A percentile compares a stretch with the other conserved stretches of the same genome.
phyloP scores from a whole-genome alignment of 352 stramenopile species.

The Globisporangium iwayamae region DNA sequence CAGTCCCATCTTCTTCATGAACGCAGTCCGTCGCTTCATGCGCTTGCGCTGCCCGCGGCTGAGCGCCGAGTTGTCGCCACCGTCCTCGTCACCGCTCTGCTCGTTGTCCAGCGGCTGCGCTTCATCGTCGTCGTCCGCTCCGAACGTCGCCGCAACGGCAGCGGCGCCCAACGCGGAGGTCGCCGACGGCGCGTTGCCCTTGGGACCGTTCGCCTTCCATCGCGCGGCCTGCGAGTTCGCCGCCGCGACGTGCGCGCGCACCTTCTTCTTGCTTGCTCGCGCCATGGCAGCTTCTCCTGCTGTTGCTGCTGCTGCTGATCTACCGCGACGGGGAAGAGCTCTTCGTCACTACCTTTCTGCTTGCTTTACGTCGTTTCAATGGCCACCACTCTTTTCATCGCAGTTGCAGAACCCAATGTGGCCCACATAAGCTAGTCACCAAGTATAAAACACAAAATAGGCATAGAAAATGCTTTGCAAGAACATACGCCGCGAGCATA shows the following conservation, averaged over 20 bases:
- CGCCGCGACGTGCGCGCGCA: slow-evolving; percentile 46
- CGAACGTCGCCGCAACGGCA: slow-evolving; percentile 65
- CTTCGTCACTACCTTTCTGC: not conserved
- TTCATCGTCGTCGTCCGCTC: slow-evolving; percentile 31
- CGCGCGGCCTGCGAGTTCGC: slow-evolving; percentile 33
- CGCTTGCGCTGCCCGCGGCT: slow-evolving; percentile 84
- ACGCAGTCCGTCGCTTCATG: slow-evolving; percentile 72
- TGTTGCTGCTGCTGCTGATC: not conserved
- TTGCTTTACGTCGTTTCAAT: slow-evolving; percentile 13
- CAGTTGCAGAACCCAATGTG: not conserved
- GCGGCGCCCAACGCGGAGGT: slow-evolving; percentile 35
- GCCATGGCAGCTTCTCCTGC: slow-evolving; percentile 29
- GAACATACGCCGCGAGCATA: no score
- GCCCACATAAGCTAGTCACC: not conserved
- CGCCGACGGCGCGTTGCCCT: slow-evolving; percentile 4
- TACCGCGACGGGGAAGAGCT: not conserved
- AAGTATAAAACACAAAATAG: no score
- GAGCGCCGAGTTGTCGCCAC: slow-evolving; percentile 34
- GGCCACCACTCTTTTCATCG: slow-evolving; percentile 8
- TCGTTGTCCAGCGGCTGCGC: slow-evolving; percentile 30
- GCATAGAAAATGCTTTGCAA: no score
- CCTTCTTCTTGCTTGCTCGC: slow-evolving; percentile 55
- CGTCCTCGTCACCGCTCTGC: slow-evolving; percentile 28
- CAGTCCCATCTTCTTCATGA: slow-evolving; percentile 86
- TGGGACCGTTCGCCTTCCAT: slow-evolving; percentile 12